Conservation (phyloP, 1,284 basidiomycete species). For the Naganishia sp. region DNA sequence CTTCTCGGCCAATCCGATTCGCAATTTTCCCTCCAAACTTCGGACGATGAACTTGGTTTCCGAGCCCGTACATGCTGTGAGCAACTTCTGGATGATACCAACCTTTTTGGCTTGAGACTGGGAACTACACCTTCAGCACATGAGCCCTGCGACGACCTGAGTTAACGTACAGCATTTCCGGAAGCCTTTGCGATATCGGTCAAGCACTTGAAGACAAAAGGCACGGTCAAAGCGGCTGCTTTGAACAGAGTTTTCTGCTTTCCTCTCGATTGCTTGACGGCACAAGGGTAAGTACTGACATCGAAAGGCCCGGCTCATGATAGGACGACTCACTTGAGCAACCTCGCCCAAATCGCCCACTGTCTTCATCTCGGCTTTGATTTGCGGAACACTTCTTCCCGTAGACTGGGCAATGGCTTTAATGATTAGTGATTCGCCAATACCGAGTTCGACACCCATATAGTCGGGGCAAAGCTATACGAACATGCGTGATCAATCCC, state of each 20-base stretch:
- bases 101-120: constrained; percentile 94
- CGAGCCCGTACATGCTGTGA: constrained; percentile 82
- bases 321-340: constrained; percentile 68
- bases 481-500: neutral
- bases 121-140: constrained; percentile 34
- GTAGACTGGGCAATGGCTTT: constrained; percentile 96
- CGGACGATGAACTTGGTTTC: constrained; percentile 95
- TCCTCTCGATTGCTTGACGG: constrained; percentile 60
- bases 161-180: constrained; percentile 70
- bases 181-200: constrained; percentile 81
- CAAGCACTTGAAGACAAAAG: constrained; percentile 80
- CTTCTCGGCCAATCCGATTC: constrained; percentile 94
- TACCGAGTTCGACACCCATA: constrained; percentile 90
- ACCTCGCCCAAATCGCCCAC: constrained; percentile 95
- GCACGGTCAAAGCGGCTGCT: constrained; percentile 84
- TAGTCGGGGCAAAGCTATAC: constrained; percentile 89
- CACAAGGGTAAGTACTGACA: neutral
- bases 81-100: constrained; percentile 88
- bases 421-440: constrained; percentile 90
- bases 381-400: constrained; percentile 74
- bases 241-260: constrained; percentile 95
- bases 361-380: constrained; percentile 90
- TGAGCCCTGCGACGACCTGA: no score
- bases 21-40: constrained; percentile 92
- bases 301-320: neutral